These are phyloP conservation scores for Laburnicola sp. DNA, from an alignment of 2,329 filamentous ascomycete species.

Conservation along the genomic window DNA sequence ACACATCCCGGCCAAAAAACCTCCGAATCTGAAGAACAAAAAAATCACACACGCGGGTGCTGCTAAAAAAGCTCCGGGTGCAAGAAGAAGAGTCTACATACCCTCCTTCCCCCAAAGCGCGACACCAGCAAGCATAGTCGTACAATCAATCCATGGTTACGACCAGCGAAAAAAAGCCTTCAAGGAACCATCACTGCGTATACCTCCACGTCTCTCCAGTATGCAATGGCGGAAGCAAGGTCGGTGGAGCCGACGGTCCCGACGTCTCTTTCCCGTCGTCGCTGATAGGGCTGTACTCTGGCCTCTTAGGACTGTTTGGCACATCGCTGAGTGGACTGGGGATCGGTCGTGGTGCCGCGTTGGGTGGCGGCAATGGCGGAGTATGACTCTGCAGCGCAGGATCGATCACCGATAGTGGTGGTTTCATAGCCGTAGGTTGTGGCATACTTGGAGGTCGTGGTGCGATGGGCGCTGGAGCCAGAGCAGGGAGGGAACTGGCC, in stretches of 20 bases:
- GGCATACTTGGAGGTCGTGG: conserved; percentile 23
- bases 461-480: conserved; percentile 13
- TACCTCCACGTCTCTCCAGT: conserved; percentile 42
- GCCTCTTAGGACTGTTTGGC: conserved; percentile 21
- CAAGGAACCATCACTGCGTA: conserved; percentile 1
- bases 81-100: no score
- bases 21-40: no score
- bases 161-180: no score
- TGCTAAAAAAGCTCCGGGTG: no score
- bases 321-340: conserved; percentile 31
- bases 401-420: conserved; percentile 10
- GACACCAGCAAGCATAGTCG: no score
- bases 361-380: conserved; percentile 17
- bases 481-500: conserved; percentile 1
- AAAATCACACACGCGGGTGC: no score
- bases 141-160: no score
- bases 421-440: conserved; percentile 11
- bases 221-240: conserved; percentile 20
- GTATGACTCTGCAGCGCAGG: conserved; percentile 21
- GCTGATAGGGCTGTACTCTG: conserved; percentile 33
- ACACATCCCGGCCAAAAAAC: no score
- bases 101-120: no score
- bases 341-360: conserved; percentile 32
- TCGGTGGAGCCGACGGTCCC: conserved; percentile 10
- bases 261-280: conserved; percentile 31